Conservation (phyloP, 257 asterid genomes). For the Solanum lycopersicoides region DNA sequence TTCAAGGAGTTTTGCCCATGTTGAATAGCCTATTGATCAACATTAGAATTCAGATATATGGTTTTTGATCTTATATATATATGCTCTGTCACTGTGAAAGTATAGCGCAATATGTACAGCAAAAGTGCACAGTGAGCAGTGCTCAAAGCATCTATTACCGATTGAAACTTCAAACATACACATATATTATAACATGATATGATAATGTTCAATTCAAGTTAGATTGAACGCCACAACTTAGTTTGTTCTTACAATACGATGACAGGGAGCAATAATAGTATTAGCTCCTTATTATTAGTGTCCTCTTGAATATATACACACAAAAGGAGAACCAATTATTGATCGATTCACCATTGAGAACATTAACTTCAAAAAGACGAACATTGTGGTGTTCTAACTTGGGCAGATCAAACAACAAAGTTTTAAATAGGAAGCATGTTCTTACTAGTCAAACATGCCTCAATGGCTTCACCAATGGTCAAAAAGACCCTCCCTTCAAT, state of each 20-base stretch:
- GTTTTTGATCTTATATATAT: neutral
- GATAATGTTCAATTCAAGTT: neutral
- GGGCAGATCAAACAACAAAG: neutral
- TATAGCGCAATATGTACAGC: neutral
- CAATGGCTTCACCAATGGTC: constrained; percentile 29
- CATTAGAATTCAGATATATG: neutral
- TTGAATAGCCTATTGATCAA: neutral
- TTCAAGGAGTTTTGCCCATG: neutral
- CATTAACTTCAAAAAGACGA: neutral
- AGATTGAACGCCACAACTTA: neutral
- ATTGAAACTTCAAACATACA: neutral
- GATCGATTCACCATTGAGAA: neutral
- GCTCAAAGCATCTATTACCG: neutral
- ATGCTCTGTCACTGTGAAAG: neutral
- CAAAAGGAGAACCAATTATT: neutral
- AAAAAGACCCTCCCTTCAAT: constrained; percentile 18
- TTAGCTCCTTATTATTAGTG: neutral
- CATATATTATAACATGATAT: neutral
- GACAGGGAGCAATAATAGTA: neutral
- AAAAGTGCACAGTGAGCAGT: neutral
- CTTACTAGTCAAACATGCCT: constrained; percentile 9
- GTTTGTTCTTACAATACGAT: neutral
- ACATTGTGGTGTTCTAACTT: neutral
- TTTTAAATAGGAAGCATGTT: neutral
- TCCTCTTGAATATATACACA: neutral